Evolutionary conservation across 306 rosid genomes (phyloP).

Genomic region (Betula pendula): DNA sequence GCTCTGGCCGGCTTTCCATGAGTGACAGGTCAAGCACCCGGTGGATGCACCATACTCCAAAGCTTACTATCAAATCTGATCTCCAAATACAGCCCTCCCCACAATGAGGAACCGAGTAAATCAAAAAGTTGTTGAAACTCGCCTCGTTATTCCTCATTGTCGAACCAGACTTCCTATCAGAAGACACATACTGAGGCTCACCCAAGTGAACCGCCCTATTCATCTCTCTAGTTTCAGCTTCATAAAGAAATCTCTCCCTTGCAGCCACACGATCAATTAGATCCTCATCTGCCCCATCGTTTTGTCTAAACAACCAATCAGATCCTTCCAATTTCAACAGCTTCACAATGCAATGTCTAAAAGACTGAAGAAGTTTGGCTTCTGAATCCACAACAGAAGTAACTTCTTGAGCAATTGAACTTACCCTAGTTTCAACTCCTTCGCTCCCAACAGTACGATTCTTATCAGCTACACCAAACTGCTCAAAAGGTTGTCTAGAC

Average conservation of each 20-base stretch:
- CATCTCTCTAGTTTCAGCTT: constrained; percentile 73
- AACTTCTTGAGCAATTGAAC: constrained; percentile 50
- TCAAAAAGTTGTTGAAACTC: constrained; percentile 32
- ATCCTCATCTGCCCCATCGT: constrained; percentile 92
- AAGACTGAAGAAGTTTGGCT: constrained; percentile 76
- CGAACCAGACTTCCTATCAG: constrained; percentile 54
- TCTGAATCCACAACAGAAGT: constrained; percentile 55
- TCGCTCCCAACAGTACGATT: constrained; percentile 40
- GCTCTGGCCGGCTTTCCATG: constrained; percentile 98
- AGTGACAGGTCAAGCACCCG: constrained; percentile 83
- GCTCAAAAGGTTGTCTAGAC: constrained; percentile 91
- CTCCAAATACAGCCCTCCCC: constrained; percentile 96
- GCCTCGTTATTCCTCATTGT: constrained; percentile 45
- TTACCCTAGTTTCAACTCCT: constrained; percentile 43
- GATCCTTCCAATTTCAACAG: constrained; percentile 92
- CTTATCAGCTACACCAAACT: constrained; percentile 73
- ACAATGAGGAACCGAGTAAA: constrained; percentile 74
- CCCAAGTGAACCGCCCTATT: constrained; percentile 41
- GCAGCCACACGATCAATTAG: constrained; percentile 86
- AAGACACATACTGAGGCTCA: constrained; percentile 49
- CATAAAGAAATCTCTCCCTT: constrained; percentile 73
- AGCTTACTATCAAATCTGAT: constrained; percentile 75
- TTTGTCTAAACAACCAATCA: constrained; percentile 84
- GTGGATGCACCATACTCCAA: constrained; percentile 99
- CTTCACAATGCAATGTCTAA: constrained; percentile 75